Percentiles rank a stretch among this genome's conserved stretches.
Evolutionary conservation across 345 rosid genomes (phyloP).

Genomic region (Reutealis trisperma): DNA sequence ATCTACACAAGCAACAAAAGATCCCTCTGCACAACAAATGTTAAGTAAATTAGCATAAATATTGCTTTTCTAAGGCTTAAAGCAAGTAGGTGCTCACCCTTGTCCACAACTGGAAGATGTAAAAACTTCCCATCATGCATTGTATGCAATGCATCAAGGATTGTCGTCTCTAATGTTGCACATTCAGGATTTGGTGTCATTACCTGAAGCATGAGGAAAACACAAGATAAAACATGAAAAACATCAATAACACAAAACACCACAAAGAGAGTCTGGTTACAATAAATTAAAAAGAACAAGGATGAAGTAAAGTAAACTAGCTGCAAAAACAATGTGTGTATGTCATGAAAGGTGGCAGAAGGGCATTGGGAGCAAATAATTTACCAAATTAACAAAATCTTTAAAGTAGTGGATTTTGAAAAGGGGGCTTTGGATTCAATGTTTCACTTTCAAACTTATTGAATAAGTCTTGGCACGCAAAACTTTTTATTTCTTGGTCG

Average conservation of each 20-base stretch:
- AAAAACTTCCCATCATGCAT: constrained; percentile 99
- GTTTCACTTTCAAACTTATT: neutral
- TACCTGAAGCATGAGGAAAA: constrained; percentile 46
- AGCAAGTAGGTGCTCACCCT: constrained; percentile 42
- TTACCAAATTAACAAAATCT: neutral
- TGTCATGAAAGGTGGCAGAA: neutral
- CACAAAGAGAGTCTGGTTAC: too few species aligned
- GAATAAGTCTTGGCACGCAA: too few species aligned
- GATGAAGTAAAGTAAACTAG: neutral
- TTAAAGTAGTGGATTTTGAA: neutral
- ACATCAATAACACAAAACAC: neutral
- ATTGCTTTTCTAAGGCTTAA: neutral
- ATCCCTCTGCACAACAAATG: constrained; percentile 64
- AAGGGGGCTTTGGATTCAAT: neutral
- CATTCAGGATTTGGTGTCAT: constrained; percentile 96
- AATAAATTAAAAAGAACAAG: neutral
- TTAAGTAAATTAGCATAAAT: neutral
- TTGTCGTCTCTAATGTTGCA: constrained; percentile 72
- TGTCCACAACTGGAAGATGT: constrained; percentile 91
- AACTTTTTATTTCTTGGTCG: too few species aligned
- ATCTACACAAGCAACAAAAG: constrained; percentile 75
- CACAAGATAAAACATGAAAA: neutral
- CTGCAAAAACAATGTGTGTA: neutral
- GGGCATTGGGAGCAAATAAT: neutral
- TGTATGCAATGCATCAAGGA: constrained; percentile 87